A percentile compares a stretch with the other conserved stretches of the same genome.
phyloP scores from a whole-genome alignment of 768 basidiomycete species.

The Cantharellus anzutake region DNA sequence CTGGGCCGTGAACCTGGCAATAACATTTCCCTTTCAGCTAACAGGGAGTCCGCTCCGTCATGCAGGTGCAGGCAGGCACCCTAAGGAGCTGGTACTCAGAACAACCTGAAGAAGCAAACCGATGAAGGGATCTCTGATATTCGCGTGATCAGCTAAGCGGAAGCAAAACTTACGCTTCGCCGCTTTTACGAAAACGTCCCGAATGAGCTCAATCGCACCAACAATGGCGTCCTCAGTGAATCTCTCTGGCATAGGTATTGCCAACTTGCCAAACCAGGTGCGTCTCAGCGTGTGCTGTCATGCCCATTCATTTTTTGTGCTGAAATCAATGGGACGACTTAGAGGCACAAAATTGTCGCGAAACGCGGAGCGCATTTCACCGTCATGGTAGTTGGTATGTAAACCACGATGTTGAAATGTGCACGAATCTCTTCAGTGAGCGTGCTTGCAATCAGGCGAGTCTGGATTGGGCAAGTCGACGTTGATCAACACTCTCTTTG shows the following conservation, averaged over 20 bases:
- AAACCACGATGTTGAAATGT: background rate
- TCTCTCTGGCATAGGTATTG: conserved; percentile 59
- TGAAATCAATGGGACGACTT: conserved; percentile 1
- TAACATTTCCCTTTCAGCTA: no score
- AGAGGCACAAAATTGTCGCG: conserved; percentile 99
- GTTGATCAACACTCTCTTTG: conserved; percentile 96
- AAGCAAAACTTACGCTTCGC: no score
- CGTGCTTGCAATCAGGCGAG: conserved; percentile 40
- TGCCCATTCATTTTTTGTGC: no score
- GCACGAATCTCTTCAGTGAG: background rate
- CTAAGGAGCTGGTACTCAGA: no score
- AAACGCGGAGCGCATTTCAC: conserved; percentile 97
- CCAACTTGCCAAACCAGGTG: conserved; percentile 97
- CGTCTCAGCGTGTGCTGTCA: background rate
- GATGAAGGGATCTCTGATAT: no score
- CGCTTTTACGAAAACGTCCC: no score
- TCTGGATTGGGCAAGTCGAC: conserved; percentile 96
- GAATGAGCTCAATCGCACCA: background rate
- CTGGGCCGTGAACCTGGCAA: no score
- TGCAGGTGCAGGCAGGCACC: no score
- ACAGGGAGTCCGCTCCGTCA: no score
- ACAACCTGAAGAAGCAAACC: no score
- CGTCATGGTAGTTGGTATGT: conserved; percentile 94
- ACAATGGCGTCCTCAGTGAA: background rate
- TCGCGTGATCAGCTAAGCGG: no score